A percentile compares a stretch with the other conserved stretches of the same genome.
phyloP scores from a whole-genome alignment of 1,139 yeast genomes.

The Yamadazyma friedrichii region DNA sequence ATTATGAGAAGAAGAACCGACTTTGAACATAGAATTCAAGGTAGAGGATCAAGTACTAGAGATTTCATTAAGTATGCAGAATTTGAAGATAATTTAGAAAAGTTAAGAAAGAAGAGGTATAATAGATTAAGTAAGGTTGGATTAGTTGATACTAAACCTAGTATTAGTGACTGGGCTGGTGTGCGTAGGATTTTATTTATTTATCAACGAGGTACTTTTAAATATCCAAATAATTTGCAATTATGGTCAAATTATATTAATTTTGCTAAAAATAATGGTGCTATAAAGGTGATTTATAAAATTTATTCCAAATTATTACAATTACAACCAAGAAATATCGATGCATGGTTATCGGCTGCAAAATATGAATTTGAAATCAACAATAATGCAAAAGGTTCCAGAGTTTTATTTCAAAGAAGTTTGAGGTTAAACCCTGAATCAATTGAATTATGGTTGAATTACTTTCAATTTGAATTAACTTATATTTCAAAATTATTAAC shows the following conservation, averaged over 20 bases:
- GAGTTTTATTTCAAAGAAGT: conserved; percentile 82
- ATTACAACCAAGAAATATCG: conserved; percentile 86
- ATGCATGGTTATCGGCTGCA: conserved; percentile 94
- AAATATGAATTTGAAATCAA: conserved; percentile 88
- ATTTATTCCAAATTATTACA: conserved; percentile 78
- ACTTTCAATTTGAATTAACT: conserved; percentile 83
- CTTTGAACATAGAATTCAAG: conserved; percentile 86
- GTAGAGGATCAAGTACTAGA: conserved; percentile 75
- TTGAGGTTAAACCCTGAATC: conserved; percentile 81
- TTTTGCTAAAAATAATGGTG: conserved; percentile 71
- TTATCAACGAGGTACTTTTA: conserved; percentile 77
- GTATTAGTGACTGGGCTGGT: conserved; percentile 87
- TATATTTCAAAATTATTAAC: conserved; percentile 82
- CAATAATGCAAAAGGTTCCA: conserved; percentile 86
- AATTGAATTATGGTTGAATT: conserved; percentile 74
- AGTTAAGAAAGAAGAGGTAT: conserved; percentile 70
- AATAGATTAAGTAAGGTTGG: conserved; percentile 58
- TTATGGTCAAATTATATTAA: conserved; percentile 79
- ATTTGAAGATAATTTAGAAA: conserved; percentile 80
- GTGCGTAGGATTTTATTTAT: conserved; percentile 78
- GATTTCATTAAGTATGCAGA: conserved; percentile 81
- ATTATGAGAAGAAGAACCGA: conserved; percentile 94
- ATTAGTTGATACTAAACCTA: conserved; percentile 49
- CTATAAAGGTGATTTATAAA: conserved; percentile 77
- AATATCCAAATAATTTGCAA: conserved; percentile 73